Percentiles rank a stretch among this genome's conserved stretches.
Conservation (phyloP, 2,329 filamentous ascomycete genomes). For the Hypoxylon sp. region DNA sequence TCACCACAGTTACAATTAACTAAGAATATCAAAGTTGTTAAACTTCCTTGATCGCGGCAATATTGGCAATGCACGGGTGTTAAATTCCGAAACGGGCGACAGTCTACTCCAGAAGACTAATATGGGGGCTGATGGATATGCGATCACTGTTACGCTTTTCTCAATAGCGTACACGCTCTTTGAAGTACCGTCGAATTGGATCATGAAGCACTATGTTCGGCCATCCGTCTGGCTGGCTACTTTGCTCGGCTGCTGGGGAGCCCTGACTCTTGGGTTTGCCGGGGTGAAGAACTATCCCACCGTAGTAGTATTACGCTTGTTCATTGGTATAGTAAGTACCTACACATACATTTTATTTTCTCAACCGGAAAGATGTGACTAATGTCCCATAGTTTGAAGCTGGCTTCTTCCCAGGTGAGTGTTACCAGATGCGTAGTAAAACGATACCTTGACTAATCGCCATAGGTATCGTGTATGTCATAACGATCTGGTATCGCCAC, state of each 20-base stretch:
- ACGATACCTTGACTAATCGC: neutral
- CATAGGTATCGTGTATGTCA: conserved; percentile 48
- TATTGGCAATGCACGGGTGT: conserved; percentile 64
- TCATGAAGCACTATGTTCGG: conserved; percentile 71
- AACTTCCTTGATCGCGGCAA: conserved; percentile 70
- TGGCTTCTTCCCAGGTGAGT: conserved; percentile 68
- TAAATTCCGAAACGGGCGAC: conserved; percentile 52
- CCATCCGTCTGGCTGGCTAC: conserved; percentile 74
- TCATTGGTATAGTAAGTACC: conserved; percentile 65
- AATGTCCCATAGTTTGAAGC: conserved; percentile 60
- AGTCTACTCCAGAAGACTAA: conserved; percentile 59
- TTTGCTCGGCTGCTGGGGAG: conserved; percentile 68
- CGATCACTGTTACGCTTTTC: conserved; percentile 70
- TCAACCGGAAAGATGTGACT: neutral
- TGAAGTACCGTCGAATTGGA: conserved; percentile 72
- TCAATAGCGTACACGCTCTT: conserved; percentile 77
- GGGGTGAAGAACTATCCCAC: conserved; percentile 47
- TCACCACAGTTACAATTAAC: neutral
- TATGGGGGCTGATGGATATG: conserved; percentile 68
- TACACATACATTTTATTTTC: neutral
- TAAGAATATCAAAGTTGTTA: neutral
- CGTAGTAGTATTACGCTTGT: conserved; percentile 56
- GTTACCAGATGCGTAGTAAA: neutral
- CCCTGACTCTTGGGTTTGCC: conserved; percentile 44
- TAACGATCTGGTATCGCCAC: conserved; percentile 50